Conservation (phyloP, 164 flowering plant species). For the Protea cynaroides region DNA sequence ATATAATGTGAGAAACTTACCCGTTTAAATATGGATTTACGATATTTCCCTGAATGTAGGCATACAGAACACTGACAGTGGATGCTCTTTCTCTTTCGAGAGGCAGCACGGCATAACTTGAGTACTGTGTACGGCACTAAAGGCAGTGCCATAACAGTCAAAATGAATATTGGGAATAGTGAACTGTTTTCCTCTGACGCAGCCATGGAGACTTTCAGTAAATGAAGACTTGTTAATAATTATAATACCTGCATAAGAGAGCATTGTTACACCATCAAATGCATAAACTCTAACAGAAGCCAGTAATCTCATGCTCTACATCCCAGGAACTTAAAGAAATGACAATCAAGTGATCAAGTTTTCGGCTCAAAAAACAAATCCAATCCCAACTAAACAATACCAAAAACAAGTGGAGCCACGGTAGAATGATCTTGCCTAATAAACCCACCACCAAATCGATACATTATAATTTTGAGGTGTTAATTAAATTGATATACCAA, state of each 20-base stretch:
- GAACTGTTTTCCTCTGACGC: constrained; percentile 81
- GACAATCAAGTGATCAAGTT: background rate
- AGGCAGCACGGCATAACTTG: constrained; percentile 63
- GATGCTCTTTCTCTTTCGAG: constrained; percentile 58
- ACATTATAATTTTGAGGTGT: background rate
- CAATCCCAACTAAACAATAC: background rate
- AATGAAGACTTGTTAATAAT: background rate
- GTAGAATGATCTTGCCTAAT: no score
- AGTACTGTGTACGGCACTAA: constrained; percentile 83
- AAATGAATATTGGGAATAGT: constrained; percentile 82
- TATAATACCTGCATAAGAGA: constrained; percentile 11
- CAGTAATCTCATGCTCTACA: background rate
- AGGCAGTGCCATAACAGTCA: constrained; percentile 92
- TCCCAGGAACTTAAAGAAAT: background rate
- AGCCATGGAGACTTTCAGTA: constrained; percentile 42
- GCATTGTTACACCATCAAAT: background rate
- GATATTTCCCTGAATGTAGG: constrained; percentile 74
- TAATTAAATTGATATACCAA: background rate
- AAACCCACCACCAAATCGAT: background rate
- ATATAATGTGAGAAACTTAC: constrained; percentile 24
- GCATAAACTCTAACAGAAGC: background rate
- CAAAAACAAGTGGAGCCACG: background rate
- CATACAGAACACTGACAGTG: constrained; percentile 81
- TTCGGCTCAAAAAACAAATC: background rate
- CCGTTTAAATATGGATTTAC: constrained; percentile 64